Percentiles rank a stretch among this genome's conserved stretches.
These are phyloP conservation scores for Amoebophrya sp. DNA, from an alignment of 169 alveolate species.

Conservation along the genomic window DNA sequence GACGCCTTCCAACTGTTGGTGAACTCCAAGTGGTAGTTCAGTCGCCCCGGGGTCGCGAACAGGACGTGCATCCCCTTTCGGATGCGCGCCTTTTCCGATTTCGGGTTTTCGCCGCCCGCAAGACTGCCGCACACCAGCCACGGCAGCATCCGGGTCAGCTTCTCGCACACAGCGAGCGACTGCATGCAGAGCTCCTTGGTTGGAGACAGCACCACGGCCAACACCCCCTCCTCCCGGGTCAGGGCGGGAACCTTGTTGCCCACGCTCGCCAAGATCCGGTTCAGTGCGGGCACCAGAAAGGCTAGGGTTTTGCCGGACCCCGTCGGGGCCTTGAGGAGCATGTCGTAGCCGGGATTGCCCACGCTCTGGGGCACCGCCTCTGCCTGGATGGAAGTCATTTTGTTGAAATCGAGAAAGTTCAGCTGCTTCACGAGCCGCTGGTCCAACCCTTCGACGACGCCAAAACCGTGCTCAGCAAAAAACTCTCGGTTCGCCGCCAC, in stretches of 20 bases:
- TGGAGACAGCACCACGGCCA: slow-evolving; percentile 63
- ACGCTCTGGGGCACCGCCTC: slow-evolving; percentile 75
- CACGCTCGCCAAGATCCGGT: neutral
- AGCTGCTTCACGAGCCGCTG: slow-evolving; percentile 36
- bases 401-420: slow-evolving; percentile 29
- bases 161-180: slow-evolving; percentile 52
- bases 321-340: slow-evolving; percentile 84
- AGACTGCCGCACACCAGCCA: slow-evolving; percentile 54
- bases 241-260: slow-evolving; percentile 35
- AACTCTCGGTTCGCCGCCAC: neutral
- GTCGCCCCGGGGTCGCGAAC: slow-evolving; percentile 96
- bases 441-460: neutral
- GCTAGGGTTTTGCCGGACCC: slow-evolving; percentile 97
- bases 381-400: slow-evolving; percentile 70
- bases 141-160: slow-evolving; percentile 54
- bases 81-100: slow-evolving; percentile 78
- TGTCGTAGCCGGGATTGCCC: slow-evolving; percentile 76
- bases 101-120: slow-evolving; percentile 80
- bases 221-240: slow-evolving; percentile 66
- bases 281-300: slow-evolving; percentile 83
- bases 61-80: slow-evolving; percentile 84
- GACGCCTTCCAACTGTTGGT: slow-evolving; percentile 74
- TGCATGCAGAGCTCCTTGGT: slow-evolving; percentile 83
- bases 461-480: neutral
- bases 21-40: slow-evolving; percentile 82